Evolutionary conservation across 805 yeast species (phyloP).

Genomic region (Ogataea naganishii): DNA sequence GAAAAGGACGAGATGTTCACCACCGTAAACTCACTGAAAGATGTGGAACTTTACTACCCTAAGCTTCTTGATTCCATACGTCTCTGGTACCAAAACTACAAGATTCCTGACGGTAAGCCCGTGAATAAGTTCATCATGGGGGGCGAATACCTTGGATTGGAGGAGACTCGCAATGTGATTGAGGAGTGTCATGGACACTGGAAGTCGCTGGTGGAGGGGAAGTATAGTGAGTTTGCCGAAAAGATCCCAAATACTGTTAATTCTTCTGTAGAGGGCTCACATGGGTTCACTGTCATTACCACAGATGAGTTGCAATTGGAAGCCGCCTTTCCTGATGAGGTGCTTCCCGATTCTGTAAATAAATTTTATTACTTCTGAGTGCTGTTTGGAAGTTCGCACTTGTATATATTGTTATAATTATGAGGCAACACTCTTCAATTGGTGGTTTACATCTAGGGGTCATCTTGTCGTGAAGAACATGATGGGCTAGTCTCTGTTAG

Average conservation of each 20-base stretch:
- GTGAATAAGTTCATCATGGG: slow-evolving; percentile 66
- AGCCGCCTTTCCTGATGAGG: slow-evolving; percentile 30
- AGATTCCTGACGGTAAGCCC: slow-evolving; percentile 76
- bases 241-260: slow-evolving; percentile 27
- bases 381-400: no score
- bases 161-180: slow-evolving; percentile 51
- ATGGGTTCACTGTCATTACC: slow-evolving; percentile 20
- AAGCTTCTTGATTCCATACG: slow-evolving; percentile 61
- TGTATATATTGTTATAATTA: no score
- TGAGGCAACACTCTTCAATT: no score
- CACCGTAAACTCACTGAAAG: slow-evolving; percentile 52
- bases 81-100: slow-evolving; percentile 79
- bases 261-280: slow-evolving; percentile 25
- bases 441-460: no score
- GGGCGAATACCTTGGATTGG: slow-evolving; percentile 53
- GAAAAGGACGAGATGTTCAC: slow-evolving; percentile 56
- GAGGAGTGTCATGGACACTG: slow-evolving; percentile 63
- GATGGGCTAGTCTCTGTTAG: no score
- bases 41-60: slow-evolving; percentile 61
- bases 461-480: no score
- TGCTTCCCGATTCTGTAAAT: slow-evolving; percentile 6
- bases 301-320: slow-evolving; percentile 17
- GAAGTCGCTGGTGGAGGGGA: slow-evolving; percentile 44
- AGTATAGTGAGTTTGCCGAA: slow-evolving; percentile 26
- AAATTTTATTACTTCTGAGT: neutral